Evolutionary conservation across 1,284 basidiomycete genomes (phyloP).

Genomic region (Boletus semigastroideus): DNA sequence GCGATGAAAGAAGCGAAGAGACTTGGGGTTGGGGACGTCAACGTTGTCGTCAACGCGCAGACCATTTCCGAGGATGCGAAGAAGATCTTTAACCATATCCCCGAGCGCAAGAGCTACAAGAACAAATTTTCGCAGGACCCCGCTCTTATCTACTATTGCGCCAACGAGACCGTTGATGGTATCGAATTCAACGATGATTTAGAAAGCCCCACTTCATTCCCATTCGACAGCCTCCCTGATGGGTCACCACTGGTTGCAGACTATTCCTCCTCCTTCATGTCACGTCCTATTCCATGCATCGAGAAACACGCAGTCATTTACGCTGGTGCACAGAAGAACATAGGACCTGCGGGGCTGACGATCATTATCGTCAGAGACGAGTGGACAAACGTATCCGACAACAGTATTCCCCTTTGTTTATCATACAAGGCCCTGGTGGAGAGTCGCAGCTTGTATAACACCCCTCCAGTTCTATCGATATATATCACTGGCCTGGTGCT

Average conservation of each 20-base stretch:
- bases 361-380: slow-evolving; percentile 93
- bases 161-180: slow-evolving; percentile 98
- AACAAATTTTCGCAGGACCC: slow-evolving; percentile 81
- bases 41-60: slow-evolving; percentile 71
- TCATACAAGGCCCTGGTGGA: slow-evolving; percentile 88
- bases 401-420: slow-evolving; percentile 79
- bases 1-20: slow-evolving; percentile 81
- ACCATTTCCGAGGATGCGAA: slow-evolving; percentile 56
- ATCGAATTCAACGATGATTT: slow-evolving; percentile 79
- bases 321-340: slow-evolving; percentile 99
- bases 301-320: slow-evolving; percentile 92
- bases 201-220: slow-evolving; percentile 69
- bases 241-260: slow-evolving; percentile 85
- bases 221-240: slow-evolving; percentile 74
- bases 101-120: slow-evolving; percentile 67
- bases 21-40: slow-evolving; percentile 56
- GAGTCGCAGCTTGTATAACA: slow-evolving; percentile 85
- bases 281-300: slow-evolving; percentile 86
- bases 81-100: slow-evolving; percentile 80
- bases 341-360: slow-evolving; percentile 93
- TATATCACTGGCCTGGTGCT: slow-evolving; percentile 92
- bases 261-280: slow-evolving; percentile 97
- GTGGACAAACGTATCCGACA: slow-evolving; percentile 65
- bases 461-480: slow-evolving; percentile 90
- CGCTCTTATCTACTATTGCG: slow-evolving; percentile 97